phyloP scores from a whole-genome alignment of 441 rosid species.

The Erodium texanum region DNA sequence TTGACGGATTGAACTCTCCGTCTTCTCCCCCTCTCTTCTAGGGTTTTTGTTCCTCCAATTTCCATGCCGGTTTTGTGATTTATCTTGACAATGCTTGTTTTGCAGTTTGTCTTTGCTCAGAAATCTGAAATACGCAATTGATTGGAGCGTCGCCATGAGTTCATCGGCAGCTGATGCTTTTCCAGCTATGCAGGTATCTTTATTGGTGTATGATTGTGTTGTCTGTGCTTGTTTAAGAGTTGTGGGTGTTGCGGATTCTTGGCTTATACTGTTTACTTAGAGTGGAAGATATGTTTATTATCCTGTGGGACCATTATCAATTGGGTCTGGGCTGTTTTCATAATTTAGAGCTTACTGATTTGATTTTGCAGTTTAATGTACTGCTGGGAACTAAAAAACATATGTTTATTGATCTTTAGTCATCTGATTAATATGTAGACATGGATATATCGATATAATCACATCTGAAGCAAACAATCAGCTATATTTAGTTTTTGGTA shows the following conservation, averaged over 20 bases:
- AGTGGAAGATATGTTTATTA: not conserved
- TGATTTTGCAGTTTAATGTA: not conserved
- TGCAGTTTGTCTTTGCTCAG: not conserved
- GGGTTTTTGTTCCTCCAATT: not conserved
- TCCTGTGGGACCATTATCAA: not conserved
- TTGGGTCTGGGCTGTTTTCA: not conserved
- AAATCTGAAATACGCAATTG: not conserved
- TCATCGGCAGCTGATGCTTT: slow-evolving; percentile 26
- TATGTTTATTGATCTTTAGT: too few species aligned
- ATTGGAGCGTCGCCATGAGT: slow-evolving; percentile 20
- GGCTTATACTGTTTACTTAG: not conserved
- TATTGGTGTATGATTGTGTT: not conserved
- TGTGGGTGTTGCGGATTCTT: not conserved
- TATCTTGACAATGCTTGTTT: not conserved
- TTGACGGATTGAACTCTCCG: not conserved
- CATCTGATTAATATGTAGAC: too few species aligned
- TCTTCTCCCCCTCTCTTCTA: not conserved
- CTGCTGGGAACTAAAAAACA: too few species aligned
- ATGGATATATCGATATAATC: too few species aligned
- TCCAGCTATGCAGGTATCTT: slow-evolving; percentile 31
- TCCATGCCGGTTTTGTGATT: too few species aligned
- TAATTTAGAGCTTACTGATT: not conserved
- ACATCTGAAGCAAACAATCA: too few species aligned
- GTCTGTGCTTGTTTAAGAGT: not conserved
- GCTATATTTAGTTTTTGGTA: not conserved